These are phyloP conservation scores for Agrocybe pediades DNA, from an alignment of 768 basidiomycete species.

Conservation along the genomic window DNA sequence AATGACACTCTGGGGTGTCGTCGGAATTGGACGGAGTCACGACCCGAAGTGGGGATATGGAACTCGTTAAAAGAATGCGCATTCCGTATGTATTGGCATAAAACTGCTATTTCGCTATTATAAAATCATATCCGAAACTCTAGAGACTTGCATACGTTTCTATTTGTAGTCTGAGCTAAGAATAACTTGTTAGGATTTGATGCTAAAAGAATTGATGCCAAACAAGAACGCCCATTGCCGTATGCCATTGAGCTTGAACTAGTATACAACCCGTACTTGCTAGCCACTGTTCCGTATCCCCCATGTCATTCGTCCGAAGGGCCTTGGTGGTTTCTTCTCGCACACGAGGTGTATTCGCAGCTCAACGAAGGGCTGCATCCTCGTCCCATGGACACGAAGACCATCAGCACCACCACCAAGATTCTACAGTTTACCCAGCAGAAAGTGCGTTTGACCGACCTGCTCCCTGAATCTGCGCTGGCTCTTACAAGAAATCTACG, in stretches of 20 bases:
- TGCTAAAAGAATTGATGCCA: not conserved
- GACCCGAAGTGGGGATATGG: too few relatives aligned
- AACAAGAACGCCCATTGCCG: not conserved
- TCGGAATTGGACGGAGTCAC: too few relatives aligned
- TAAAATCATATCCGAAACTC: too few relatives aligned
- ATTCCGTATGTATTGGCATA: too few relatives aligned
- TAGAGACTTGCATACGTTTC: too few relatives aligned
- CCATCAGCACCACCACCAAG: constrained; percentile 31
- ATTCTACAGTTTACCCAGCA: constrained; percentile 46
- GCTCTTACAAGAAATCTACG: not conserved
- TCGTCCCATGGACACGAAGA: constrained; percentile 43
- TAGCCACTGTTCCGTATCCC: constrained; percentile 8
- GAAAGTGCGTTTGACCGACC: constrained; percentile 61
- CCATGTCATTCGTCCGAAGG: constrained; percentile 47
- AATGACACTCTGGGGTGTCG: too few relatives aligned
- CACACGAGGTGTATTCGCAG: constrained; percentile 25
- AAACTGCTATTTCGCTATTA: too few relatives aligned
- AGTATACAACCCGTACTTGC: not conserved
- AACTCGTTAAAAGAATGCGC: too few relatives aligned
- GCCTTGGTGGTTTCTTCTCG: constrained; percentile 38
- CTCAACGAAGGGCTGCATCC: constrained; percentile 46
- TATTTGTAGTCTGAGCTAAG: not conserved
- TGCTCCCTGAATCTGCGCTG: not conserved
- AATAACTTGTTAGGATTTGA: not conserved
- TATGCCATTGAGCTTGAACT: not conserved